Evolutionary conservation across 2,329 filamentous ascomycete genomes (phyloP), one percentile per base, ranked within the genome.

Genomic region (Apiospora aurea): DNA sequence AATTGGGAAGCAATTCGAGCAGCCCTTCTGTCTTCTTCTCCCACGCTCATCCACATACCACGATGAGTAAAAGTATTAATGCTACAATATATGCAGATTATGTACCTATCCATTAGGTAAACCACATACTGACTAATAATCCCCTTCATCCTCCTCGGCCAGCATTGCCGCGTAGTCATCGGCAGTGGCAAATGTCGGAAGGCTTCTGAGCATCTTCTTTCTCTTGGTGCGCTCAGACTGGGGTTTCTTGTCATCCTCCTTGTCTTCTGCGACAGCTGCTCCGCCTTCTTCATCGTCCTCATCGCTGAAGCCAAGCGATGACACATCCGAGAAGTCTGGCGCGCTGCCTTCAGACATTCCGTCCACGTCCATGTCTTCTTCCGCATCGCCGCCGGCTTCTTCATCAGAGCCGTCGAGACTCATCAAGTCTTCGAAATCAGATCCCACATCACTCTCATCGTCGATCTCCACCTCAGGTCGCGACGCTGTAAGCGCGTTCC

Each of bases 91-190:
- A 49, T 10, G 21, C 41, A 64, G 10, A 41, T n/a, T n/a, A n/a
- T n/a, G n/a, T 41, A 64, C 3, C 49, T 51, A 11, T 41, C 18
- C 10, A 64, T 47, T 5, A 11, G 26, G 44, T 41, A 69, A 14
- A 47, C 67, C 14, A 47, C 44, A 38, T 24, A 43, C 7, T 26
- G 43, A n/a, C 41, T 70, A 51, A 34, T 75, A 75, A 29, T 74
- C 71, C 68, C 83, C 83, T 24, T 91, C 91, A 74, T 91, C 90
- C 69, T 96, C 94, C 75, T 90, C 88, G 4, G 87, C 93, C 80
- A 97, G 83, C 84, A 97, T 87, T 77, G 93, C 93, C 21, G 95
- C 96, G 82, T 98, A 99, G 81, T 98, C 96, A 71, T 98, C 96
- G 44, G 89, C 93, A 44, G 94, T 97, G 26, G 97, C 96, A 85